Percentiles rank a stretch among this genome's conserved stretches.
phyloP scores from a whole-genome alignment of 202 grass and related monocot species.

The Saccharum hybrid region DNA sequence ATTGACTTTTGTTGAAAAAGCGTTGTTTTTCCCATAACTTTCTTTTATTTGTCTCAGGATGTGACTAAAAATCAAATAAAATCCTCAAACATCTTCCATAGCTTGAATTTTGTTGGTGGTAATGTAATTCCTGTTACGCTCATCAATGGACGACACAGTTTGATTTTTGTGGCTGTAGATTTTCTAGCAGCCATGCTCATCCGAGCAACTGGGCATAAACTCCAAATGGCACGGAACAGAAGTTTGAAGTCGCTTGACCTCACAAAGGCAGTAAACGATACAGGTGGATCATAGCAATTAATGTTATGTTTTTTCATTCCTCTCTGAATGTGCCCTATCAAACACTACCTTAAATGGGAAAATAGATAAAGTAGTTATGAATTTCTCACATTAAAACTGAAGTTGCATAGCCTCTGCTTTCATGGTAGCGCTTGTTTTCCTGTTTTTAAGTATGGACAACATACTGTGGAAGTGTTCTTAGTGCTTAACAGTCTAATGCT shows the following conservation, averaged over 20 bases:
- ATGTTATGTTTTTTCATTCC: background rate
- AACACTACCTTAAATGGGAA: background rate
- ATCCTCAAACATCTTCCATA: background rate
- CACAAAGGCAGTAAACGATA: slow-evolving; percentile 54
- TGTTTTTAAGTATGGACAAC: slow-evolving; percentile 14
- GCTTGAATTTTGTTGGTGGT: background rate
- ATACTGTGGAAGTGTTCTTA: background rate
- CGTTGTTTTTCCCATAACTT: background rate
- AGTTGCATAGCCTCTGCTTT: slow-evolving; percentile 22
- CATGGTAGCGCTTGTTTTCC: slow-evolving; percentile 3
- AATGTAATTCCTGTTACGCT: slow-evolving; percentile 45
- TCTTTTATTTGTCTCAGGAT: slow-evolving; percentile 16
- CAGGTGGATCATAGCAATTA: slow-evolving; percentile 56
- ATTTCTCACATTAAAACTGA: slow-evolving; percentile 28
- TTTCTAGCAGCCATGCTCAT: slow-evolving; percentile 89
- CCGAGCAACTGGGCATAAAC: slow-evolving; percentile 71
- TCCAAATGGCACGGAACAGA: slow-evolving; percentile 59
- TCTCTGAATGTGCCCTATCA: background rate
- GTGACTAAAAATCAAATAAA: slow-evolving; percentile 9
- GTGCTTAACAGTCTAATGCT: background rate
- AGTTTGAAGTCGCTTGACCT: slow-evolving; percentile 70
- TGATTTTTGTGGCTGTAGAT: slow-evolving; percentile 99
- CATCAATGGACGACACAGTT: slow-evolving; percentile 75
- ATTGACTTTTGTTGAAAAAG: too few relatives aligned
- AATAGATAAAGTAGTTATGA: background rate